Base-by-base conservation (phyloP, 192 early-diverging fungal species). In the Podila horticola region DNA sequence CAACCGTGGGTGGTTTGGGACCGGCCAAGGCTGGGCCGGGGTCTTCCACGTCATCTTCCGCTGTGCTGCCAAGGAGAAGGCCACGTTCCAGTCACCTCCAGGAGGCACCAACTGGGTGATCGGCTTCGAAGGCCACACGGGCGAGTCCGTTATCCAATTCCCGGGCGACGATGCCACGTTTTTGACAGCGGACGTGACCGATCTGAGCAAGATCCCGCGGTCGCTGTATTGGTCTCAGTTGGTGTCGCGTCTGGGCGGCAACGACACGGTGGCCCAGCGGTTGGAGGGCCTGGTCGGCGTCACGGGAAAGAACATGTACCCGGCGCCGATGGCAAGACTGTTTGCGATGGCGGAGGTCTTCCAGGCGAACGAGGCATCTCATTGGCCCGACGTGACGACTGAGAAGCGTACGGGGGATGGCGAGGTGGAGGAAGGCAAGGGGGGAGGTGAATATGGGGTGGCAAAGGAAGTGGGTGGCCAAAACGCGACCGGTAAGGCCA, bases 11-110 rank as follows among this genome's bases (percentile, higher is more conserved):
- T 81, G 77, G 77, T 61, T 81, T 66, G 71, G 77, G 1, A 51
- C 77, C n/a, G 77, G 77, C 4, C 77, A 81, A 34, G 77, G 77
- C 0, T 81, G 77, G 77, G 7, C 77, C 28, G 77, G 71, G 3
- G 77, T 66, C 11, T 81, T 81, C 24, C 71, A 81, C 1, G 77
- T 73, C 3, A 24, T 66, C 34, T 81, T 64, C 29, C 59, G 62
- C n/a, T 65, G 66, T 45, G 57, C 62, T 0, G 55, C 71, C n/a
- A 66, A 69, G 10, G 8, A 26, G 0, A 29, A 45, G 2, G 61
- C 15, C 50, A 41, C 33, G 22, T 81, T 73, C 41, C 77, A 81
- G 52, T 79, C 75, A 0, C 75, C 75, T 9, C 75, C 75, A 5
- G 70, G 69, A 0, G 65, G 48, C 5, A 79, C 76, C 11, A 79